A percentile compares a stretch with the other conserved stretches of the same genome.
These are phyloP conservation scores for Shiraia sp. DNA, from an alignment of 2,329 filamentous ascomycete genomes.

Conservation along the genomic window DNA sequence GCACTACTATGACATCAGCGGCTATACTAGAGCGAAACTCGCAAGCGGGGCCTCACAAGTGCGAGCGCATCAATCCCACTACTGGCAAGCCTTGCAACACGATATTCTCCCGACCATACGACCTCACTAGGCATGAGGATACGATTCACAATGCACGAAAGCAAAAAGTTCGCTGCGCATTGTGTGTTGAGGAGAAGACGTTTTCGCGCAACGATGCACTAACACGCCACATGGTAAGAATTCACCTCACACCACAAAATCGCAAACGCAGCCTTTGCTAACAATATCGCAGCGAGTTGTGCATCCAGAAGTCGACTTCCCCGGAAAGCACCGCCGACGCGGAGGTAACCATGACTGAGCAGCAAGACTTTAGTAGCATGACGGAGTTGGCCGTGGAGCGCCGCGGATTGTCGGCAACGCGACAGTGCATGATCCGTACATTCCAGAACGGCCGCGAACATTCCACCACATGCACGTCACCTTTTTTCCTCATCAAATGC, in stretches of 20 bases:
- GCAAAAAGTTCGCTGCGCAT: slow-evolving; percentile 88
- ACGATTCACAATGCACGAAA: slow-evolving; percentile 96
- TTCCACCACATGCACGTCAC: slow-evolving; percentile 15
- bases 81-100: slow-evolving; percentile 95
- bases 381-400: slow-evolving; percentile 20
- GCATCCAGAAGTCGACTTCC: slow-evolving; percentile 83
- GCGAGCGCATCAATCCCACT: slow-evolving; percentile 89
- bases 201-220: slow-evolving; percentile 95
- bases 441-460: slow-evolving; percentile 28
- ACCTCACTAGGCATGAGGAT: slow-evolving; percentile 93
- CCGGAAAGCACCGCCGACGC: slow-evolving; percentile 63
- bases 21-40: slow-evolving; percentile 70
- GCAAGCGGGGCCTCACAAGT: slow-evolving; percentile 91
- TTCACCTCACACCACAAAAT: slow-evolving; percentile 16
- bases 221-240: slow-evolving; percentile 75
- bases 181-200: slow-evolving; percentile 95
- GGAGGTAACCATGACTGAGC: slow-evolving; percentile 44
- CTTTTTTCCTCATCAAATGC: slow-evolving; percentile 4
- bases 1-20: slow-evolving; percentile 55
- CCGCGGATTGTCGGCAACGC: slow-evolving; percentile 8
- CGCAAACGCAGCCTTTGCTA: slow-evolving; percentile 22
- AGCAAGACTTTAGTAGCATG: neutral
- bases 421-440: slow-evolving; percentile 10
- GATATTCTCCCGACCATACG: slow-evolving; percentile 92
- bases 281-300: slow-evolving; percentile 66